phyloP scores from a whole-genome alignment of 1,284 basidiomycete genomes.

The Ganoderma resinaceum region DNA sequence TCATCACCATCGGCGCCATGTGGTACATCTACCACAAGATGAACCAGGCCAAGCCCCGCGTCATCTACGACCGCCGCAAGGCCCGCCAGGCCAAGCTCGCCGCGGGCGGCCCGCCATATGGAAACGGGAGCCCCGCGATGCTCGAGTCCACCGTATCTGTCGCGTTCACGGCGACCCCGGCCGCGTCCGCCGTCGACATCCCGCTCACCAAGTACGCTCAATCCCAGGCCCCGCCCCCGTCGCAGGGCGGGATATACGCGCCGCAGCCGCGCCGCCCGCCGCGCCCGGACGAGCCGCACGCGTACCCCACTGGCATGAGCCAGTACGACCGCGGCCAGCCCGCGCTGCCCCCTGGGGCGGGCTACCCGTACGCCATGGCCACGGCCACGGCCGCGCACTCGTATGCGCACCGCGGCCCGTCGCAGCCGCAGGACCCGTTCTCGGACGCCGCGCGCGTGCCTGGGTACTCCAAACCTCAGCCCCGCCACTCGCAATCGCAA shows the following conservation, averaged over 20 bases:
- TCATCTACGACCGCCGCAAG: slow-evolving; percentile 74
- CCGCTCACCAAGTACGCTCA: slow-evolving; percentile 44
- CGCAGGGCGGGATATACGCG: slow-evolving; percentile 16
- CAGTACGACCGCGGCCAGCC: slow-evolving; percentile 7
- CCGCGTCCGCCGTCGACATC: slow-evolving; percentile 48
- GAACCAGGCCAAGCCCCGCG: slow-evolving; percentile 73
- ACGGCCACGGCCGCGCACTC: too few relatives aligned
- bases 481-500: too few relatives aligned
- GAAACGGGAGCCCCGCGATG: slow-evolving; percentile 31
- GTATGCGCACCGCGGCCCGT: slow-evolving; percentile 9
- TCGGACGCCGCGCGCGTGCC: slow-evolving; percentile 24
- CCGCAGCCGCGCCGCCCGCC: slow-evolving; percentile 47
- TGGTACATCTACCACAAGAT: slow-evolving; percentile 86
- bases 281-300: slow-evolving; percentile 16
- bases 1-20: slow-evolving; percentile 81
- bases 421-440: slow-evolving; percentile 22
- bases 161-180: slow-evolving; percentile 45
- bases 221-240: slow-evolving; percentile 26
- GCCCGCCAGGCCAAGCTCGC: slow-evolving; percentile 51
- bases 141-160: slow-evolving; percentile 39
- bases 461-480: not conserved
- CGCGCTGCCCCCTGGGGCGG: slow-evolving; percentile 26
- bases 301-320: slow-evolving; percentile 25
- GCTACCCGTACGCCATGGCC: slow-evolving; percentile 22
- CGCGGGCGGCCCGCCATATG: slow-evolving; percentile 41